Evolutionary conservation across 495 filamentous ascomycete genomes (phyloP), one percentile per base, ranked within the genome.

Genomic region (Penicillium roqueforti): DNA sequence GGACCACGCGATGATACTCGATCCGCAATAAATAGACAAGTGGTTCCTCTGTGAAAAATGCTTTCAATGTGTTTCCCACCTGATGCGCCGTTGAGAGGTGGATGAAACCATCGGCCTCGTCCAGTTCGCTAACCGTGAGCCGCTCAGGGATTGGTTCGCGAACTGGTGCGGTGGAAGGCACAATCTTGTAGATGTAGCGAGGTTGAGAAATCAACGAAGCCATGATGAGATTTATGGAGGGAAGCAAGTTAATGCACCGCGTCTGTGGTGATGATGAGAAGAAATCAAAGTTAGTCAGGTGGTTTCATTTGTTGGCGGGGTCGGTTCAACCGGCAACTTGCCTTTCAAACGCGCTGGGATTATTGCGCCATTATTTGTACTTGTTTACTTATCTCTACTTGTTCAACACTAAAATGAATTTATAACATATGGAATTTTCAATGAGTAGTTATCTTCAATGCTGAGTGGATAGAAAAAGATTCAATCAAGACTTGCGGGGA

Each of bases 1-100:
- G 51, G 13, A 58, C 57, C 8, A 77, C 54, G 68, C 80, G 55
- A 82, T 83, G 6, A 87, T 95, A 91, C 54, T 78, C 39, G 76
- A 92, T 68, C 80, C 91, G 56, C 79, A 95, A 68, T 68, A 92
- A 68, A 78, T 96, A 63, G 80, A 91, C 44, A 79, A 90, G 62
- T 68, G 83, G 63, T 72, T 97, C 56, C 80, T 90, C 55, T 61
- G 90, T 58, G 87, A 91, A 53, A 83, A 92, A 56, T 70, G 86
- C 60, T 70, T 95, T 75, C 39, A 77, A 45, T 0, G 74, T 77
- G 32, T 70, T 72, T 32, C 70, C 66, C 4, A 77, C 66, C 42
- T 77, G 74, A 13, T 66, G 58, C 22, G 72, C 66, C 25, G 61
- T 69, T 6, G 73, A 76, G 2, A 77, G 69, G 48, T 77, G 74